Base-by-base conservation (phyloP, 495 filamentous ascomycete species). In the Penicillium maclennaniae region DNA sequence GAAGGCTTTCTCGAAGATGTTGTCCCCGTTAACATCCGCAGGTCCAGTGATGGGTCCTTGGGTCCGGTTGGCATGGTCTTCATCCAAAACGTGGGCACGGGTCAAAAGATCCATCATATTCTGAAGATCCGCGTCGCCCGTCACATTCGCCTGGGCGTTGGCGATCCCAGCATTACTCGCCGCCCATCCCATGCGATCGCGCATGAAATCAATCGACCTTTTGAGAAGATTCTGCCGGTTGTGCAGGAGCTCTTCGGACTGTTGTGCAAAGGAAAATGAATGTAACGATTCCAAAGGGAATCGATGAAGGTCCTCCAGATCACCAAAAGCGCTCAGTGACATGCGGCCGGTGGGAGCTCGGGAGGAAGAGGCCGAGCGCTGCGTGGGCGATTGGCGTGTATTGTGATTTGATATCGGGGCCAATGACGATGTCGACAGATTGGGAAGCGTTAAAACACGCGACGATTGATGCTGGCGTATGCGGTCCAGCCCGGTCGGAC, bases 201-300 rank as follows among this genome's bases (percentile, higher is more conserved):
- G 85, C 92, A 99, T 93, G 65, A 97, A 97, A 69, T 97, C 95
- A 55, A 98, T 87, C 14, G 91, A 95, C 48, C 91, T 79, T 66
- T 96, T 97, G 60, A 99, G 66, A 17, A 96, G 86, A 71, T 91
- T 97, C 64, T 97, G 95, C 43, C 95, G 83, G 63, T 77, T 96
- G 62, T 95, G 88, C 25, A 97, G 80, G 41, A 87, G 76, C 60
- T 97, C 92, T 63, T 96, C 92, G 6, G 92, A 91, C 69, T 96
- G 92, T 52, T 96, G 89, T 4, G 95, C 90, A 68, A 99, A 99
- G 27, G 95, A 97, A 72, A 99, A 99, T 0, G 95, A 97, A 66
- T 99, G 93, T 51, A 99, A 71, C 1, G 93, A 99, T 69, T 99
- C 93, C 60, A 88, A 88, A 2, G 95, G 92, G 64, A 97, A 99